Conservation (phyloP, 306 rosid genomes). For the Abrus pulchellus region DNA sequence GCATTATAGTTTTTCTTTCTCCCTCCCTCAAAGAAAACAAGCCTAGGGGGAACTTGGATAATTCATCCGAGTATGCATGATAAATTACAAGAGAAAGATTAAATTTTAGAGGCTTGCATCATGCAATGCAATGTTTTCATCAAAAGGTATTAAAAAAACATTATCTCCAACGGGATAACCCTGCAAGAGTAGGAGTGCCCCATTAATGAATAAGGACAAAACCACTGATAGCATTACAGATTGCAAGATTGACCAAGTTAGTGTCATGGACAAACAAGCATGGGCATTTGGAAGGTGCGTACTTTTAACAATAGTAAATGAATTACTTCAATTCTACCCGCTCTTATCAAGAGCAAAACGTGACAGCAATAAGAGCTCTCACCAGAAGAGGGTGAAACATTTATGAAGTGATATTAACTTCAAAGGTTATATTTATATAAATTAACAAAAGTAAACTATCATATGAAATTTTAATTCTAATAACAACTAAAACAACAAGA, state of each 20-base stretch:
- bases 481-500: not conserved
- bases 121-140: conserved; percentile 49
- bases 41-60: not conserved
- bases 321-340: conserved; percentile 21
- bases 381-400: conserved; percentile 39
- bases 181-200: conserved; percentile 43
- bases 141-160: conserved; percentile 45
- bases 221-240: conserved; percentile 37
- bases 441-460: conserved; percentile 2
- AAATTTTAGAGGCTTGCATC: conserved; percentile 10
- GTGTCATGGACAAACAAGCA: conserved; percentile 37
- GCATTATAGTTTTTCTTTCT: not conserved
- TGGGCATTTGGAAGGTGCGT: conserved; percentile 43
- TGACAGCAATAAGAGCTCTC: conserved; percentile 44
- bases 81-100: not conserved
- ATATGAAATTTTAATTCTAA: not conserved
- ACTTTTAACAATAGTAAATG: conserved; percentile 35
- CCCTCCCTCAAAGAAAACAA: not conserved
- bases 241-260: conserved; percentile 29
- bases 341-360: conserved; percentile 32
- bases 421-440: not conserved
- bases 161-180: conserved; percentile 44
- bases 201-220: conserved; percentile 55
- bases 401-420: conserved; percentile 36
- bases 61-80: not conserved